These are phyloP conservation scores for Xylogone sp. DNA, from an alignment of 2,329 filamentous ascomycete genomes.

Conservation along the genomic window DNA sequence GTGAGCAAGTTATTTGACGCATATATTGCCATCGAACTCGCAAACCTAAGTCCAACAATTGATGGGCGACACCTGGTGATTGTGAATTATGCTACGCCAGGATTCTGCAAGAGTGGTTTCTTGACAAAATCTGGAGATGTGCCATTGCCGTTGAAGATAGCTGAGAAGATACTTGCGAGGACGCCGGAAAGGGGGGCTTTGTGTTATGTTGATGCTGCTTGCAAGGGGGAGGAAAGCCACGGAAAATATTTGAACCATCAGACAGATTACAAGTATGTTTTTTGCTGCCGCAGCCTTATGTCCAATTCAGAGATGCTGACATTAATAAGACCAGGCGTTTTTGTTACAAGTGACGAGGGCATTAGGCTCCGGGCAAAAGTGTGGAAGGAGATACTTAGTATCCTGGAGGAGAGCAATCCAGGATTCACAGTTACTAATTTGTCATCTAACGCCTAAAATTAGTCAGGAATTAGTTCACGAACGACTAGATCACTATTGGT, in stretches of 20 bases:
- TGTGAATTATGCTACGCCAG: constrained; percentile 22
- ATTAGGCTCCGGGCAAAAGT: neutral
- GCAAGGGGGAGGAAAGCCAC: constrained; percentile 14
- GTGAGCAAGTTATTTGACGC: constrained; percentile 23
- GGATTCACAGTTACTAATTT: too few relatives aligned
- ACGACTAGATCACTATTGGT: too few relatives aligned
- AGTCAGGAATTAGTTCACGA: too few relatives aligned
- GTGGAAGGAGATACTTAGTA: constrained; percentile 3
- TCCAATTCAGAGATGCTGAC: neutral
- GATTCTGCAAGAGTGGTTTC: constrained; percentile 25
- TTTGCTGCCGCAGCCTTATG: neutral
- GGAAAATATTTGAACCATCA: constrained; percentile 19
- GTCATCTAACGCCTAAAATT: too few relatives aligned
- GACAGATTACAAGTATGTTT: constrained; percentile 6
- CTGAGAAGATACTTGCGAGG: constrained; percentile 15
- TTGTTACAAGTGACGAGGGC: constrained; percentile 1
- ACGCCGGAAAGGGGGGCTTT: constrained; percentile 21
- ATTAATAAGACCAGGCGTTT: too few relatives aligned
- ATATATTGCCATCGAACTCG: constrained; percentile 17
- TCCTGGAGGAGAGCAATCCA: too few relatives aligned
- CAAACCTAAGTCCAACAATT: constrained; percentile 12
- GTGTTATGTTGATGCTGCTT: constrained; percentile 17
- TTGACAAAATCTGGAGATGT: constrained; percentile 4
- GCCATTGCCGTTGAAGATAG: constrained; percentile 9
- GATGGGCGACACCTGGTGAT: constrained; percentile 14